These are phyloP conservation scores for Avena sativa DNA, from an alignment of 176 grass and related monocot genomes.

Conservation along the genomic window DNA sequence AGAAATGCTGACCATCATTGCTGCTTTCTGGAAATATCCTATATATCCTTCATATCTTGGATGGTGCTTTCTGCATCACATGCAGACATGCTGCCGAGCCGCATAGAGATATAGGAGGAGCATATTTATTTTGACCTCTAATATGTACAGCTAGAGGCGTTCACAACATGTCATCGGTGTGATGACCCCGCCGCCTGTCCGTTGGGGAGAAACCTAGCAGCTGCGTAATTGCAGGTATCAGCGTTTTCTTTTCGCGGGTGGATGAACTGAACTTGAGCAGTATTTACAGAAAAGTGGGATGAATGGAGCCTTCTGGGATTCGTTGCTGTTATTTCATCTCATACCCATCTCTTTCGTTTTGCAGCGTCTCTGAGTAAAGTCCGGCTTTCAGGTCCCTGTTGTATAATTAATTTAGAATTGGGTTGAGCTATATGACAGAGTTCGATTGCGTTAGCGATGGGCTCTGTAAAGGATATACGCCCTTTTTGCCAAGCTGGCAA, in stretches of 20 bases:
- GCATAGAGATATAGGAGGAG: background rate
- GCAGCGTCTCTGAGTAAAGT: slow-evolving; percentile 3
- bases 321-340: slow-evolving; percentile 20
- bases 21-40: slow-evolving; percentile 6
- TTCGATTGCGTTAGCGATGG: background rate
- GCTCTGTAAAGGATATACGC: slow-evolving; percentile 24
- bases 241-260: background rate
- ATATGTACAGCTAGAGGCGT: slow-evolving; percentile 25
- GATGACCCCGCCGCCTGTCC: background rate
- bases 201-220: slow-evolving; percentile 23
- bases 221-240: slow-evolving; percentile 34
- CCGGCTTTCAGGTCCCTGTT: background rate
- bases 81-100: background rate
- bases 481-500: background rate
- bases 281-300: slow-evolving; percentile 10
- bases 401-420: slow-evolving; percentile 3
- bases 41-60: slow-evolving; percentile 27
- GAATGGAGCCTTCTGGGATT: background rate
- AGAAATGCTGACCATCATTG: slow-evolving; percentile 20
- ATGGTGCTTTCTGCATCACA: background rate
- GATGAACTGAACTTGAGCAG: slow-evolving; percentile 3
- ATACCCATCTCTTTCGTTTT: slow-evolving; percentile 23
- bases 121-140: slow-evolving; percentile 36
- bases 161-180: background rate
- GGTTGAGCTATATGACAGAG: background rate